Base-by-base conservation (phyloP, 2,329 filamentous ascomycete genomes). In the Neospermospora avenae region DNA sequence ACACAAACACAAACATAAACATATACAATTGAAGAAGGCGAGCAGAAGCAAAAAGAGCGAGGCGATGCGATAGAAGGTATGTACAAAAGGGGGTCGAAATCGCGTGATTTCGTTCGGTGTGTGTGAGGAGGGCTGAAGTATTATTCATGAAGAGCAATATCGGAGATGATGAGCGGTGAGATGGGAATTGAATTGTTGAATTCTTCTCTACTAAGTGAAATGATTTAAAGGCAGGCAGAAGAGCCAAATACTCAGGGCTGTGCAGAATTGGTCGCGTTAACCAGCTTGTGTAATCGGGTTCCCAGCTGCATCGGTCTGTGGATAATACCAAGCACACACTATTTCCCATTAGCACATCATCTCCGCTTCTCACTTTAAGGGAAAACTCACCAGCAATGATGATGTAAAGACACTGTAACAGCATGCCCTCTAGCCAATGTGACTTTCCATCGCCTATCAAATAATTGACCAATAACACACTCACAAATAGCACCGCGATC, bases 401-500 rank as follows among this genome's bases (percentile, higher is more conserved):
- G 2, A 72, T 16, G 44, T 72, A 72, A 11, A 72, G 61, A 53
- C 69, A 70, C 54, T 66, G 61, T 37, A 72, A 52, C 3, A 72
- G 60, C 65, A 71, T 67, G 4, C 71, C 71, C 59, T 72, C 71
- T 4, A 72, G 53, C 69, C 79, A 59, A 44, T 49, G 49, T 8
- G 41, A 37, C 72, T 91, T 85, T 31, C 91, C 91, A 68, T 96
- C 91, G 20, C 87, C 81, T 52, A 96, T 91, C 45, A 96, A 76
- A 72, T 96, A 96, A 72, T 96, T 96, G 60, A 93, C 89, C 35
- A 96, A 81, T 44, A 96, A 84, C 0, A 91, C 90, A 1, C 90
- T 86, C 13, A 95, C 89, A 67, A 96, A 96, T 42, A 96, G 77
- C 42, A 89, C 87, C 22, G 92, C 88, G 14, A 96, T 87, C 76